Evolutionary conservation across 2,329 filamentous ascomycete genomes (phyloP).

Genomic region (Aplosporella prunicola): DNA sequence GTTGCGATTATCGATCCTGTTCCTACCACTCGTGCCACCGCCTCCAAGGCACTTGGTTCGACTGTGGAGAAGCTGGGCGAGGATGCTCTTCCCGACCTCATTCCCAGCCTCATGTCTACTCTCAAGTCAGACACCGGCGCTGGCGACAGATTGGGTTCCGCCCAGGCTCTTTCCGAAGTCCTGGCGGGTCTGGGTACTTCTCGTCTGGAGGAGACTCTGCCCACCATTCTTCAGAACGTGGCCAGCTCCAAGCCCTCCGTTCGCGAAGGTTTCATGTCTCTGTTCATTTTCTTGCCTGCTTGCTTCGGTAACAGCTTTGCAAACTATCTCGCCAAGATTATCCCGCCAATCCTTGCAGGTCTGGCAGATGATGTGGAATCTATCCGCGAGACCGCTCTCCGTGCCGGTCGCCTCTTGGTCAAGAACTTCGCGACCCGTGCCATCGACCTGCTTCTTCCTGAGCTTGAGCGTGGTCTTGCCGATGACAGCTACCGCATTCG

Average conservation of each 20-base stretch:
- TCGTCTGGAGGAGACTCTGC: slow-evolving; percentile 87
- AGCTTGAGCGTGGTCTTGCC: slow-evolving; percentile 91
- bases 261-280: slow-evolving; percentile 96
- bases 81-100: slow-evolving; percentile 91
- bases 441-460: slow-evolving; percentile 86
- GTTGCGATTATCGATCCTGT: slow-evolving; percentile 89
- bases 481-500: slow-evolving; percentile 96
- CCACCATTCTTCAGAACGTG: slow-evolving; percentile 93
- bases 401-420: slow-evolving; percentile 85
- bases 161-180: slow-evolving; percentile 92
- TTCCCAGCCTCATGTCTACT: slow-evolving; percentile 93
- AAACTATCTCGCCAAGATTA: slow-evolving; percentile 88
- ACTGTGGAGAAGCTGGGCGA: slow-evolving; percentile 98
- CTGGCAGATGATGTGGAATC: slow-evolving; percentile 93
- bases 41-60: slow-evolving; percentile 89
- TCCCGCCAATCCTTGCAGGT: slow-evolving; percentile 87
- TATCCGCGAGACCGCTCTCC: slow-evolving; percentile 91
- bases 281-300: slow-evolving; percentile 97
- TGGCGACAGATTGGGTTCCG: slow-evolving; percentile 89
- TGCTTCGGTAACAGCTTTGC: slow-evolving; percentile 99
- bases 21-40: slow-evolving; percentile 89
- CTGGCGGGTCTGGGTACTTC: slow-evolving; percentile 88
- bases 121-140: slow-evolving; percentile 96
- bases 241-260: slow-evolving; percentile 82
- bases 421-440: slow-evolving; percentile 97